phyloP scores from a whole-genome alignment of 441 rosid genomes.

The Erodium trifolium region DNA sequence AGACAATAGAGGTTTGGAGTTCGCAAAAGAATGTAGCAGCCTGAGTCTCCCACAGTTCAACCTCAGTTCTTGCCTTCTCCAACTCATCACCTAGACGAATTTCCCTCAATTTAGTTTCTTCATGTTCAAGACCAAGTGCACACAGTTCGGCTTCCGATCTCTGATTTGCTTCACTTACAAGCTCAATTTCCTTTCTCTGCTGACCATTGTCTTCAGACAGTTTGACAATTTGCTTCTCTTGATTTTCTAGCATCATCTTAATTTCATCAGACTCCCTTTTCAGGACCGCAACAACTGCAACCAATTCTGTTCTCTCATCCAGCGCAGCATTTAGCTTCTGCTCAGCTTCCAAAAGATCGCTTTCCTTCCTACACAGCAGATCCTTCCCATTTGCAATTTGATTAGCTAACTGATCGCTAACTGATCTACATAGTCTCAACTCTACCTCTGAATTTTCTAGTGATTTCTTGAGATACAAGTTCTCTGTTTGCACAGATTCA shows the following conservation, averaged over 20 bases:
- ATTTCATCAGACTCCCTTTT: too few relatives aligned
- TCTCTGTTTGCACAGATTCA: slow-evolving; percentile 41
- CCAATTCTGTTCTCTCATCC: not conserved
- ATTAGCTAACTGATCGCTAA: slow-evolving; percentile 32
- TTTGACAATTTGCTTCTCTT: not conserved
- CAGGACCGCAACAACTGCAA: not conserved
- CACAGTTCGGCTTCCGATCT: slow-evolving; percentile 37
- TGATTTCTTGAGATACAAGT: slow-evolving; percentile 32
- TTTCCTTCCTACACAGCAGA: slow-evolving; percentile 37
- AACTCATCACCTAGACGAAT: slow-evolving; percentile 47
- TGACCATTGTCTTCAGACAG: not conserved
- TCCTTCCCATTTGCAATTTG: slow-evolving; percentile 39
- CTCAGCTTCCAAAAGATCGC: slow-evolving; percentile 35
- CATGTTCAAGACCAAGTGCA: slow-evolving; percentile 35
- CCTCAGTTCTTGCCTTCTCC: slow-evolving; percentile 34
- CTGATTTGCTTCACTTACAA: slow-evolving; percentile 42
- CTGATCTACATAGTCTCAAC: slow-evolving; percentile 33
- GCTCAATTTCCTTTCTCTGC: slow-evolving; percentile 37
- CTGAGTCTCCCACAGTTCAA: slow-evolving; percentile 50
- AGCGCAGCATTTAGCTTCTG: slow-evolving; percentile 25
- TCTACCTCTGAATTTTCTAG: slow-evolving; percentile 44
- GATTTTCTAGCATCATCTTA: not conserved
- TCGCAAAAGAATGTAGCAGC: slow-evolving; percentile 41
- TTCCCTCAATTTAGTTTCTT: slow-evolving; percentile 42
- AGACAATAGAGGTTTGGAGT: slow-evolving; percentile 44